Evolutionary conservation across 2,329 filamentous ascomycete genomes (phyloP).

Genomic region (Aureobasidium subglaciale): DNA sequence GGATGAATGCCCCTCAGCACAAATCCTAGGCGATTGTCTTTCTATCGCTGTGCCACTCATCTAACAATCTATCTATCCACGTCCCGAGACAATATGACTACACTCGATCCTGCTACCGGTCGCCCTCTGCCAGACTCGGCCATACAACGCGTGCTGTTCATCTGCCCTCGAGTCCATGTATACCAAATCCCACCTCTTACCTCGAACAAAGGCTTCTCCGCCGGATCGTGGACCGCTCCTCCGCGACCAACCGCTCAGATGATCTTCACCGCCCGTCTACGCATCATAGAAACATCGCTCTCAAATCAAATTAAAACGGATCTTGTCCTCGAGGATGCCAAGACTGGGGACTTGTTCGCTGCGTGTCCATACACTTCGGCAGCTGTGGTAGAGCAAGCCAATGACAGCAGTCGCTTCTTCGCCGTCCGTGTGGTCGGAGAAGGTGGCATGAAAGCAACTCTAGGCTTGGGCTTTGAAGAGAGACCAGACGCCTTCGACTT

Average conservation of each 20-base stretch:
- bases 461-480: conserved; percentile 85
- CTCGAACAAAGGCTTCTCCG: conserved; percentile 71
- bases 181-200: conserved; percentile 79
- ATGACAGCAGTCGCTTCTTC: conserved; percentile 79
- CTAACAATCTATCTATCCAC: not conserved
- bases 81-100: conserved; percentile 46
- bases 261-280: conserved; percentile 79
- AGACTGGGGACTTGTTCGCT: conserved; percentile 69
- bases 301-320: conserved; percentile 53
- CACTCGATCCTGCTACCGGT: conserved; percentile 65
- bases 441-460: conserved; percentile 64
- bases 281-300: conserved; percentile 36
- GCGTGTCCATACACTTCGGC: conserved; percentile 67
- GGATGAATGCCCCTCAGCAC: not conserved
- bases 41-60: not conserved
- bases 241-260: conserved; percentile 56
- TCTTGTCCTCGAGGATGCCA: conserved; percentile 70
- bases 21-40: not conserved
- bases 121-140: conserved; percentile 62
- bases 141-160: conserved; percentile 78
- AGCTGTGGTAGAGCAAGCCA: conserved; percentile 64
- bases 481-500: conserved; percentile 82
- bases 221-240: conserved; percentile 67
- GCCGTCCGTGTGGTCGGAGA: conserved; percentile 73
- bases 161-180: conserved; percentile 68